These are phyloP conservation scores for sweet orange (Citrus sinensis) DNA, from an alignment of 345 rosid species.

Conservation along the genomic window DVS_A1.0 CM039169.1:30344501-30345000, in stretches of 20 bases:
- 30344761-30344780: conserved; percentile 10
- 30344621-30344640: conserved; percentile 77
- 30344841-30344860: conserved; percentile 56
- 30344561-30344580: conserved; percentile 90
- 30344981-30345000: background rate
- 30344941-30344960: background rate
- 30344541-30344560: conserved; percentile 82
- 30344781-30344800: conserved; percentile 51
- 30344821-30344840: conserved; percentile 76
- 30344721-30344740: background rate
- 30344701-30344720: background rate
- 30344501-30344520: conserved; percentile 58
- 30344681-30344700: conserved; percentile 12
- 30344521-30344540: conserved; percentile 96
- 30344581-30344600: conserved; percentile 96
- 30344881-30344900: conserved; percentile 5
- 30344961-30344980: background rate
- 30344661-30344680: conserved; percentile 25
- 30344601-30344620: conserved; percentile 89
- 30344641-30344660: conserved; percentile 35
- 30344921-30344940: background rate
- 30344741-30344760: background rate
- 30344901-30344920: background rate
- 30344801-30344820: conserved; percentile 93
- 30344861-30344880: conserved; percentile 73